These are phyloP conservation scores for Colletotrichum acutatum DNA, from an alignment of 2,329 filamentous ascomycete genomes.

Conservation along the genomic window DNA sequence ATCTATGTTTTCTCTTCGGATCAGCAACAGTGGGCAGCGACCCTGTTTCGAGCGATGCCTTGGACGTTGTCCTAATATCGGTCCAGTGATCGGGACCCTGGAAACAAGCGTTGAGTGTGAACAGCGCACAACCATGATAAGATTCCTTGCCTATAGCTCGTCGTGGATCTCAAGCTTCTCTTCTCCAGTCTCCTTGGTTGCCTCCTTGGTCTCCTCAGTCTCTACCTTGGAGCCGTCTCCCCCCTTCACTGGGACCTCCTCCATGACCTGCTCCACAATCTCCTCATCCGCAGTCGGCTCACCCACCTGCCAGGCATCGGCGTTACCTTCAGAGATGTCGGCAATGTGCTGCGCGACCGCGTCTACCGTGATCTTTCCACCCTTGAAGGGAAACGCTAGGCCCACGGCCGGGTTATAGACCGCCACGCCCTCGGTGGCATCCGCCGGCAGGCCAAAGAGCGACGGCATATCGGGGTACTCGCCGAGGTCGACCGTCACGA, in stretches of 20 bases:
- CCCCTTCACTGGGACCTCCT: not conserved
- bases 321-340: constrained; percentile 55
- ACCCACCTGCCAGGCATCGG: constrained; percentile 50
- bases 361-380: constrained; percentile 44
- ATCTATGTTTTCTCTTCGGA: not conserved
- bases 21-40: not conserved
- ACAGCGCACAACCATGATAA: too few species aligned
- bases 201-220: not conserved
- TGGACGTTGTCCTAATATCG: not conserved
- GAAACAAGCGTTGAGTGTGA: not conserved
- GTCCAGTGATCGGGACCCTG: not conserved
- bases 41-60: not conserved
- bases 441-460: constrained; percentile 49
- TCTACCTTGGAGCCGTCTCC: not conserved
- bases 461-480: constrained; percentile 57
- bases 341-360: constrained; percentile 55
- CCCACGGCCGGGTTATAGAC: constrained; percentile 58
- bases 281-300: constrained; percentile 18
- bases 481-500: constrained; percentile 57
- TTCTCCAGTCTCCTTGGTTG: not conserved
- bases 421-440: constrained; percentile 46
- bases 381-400: constrained; percentile 52
- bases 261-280: not conserved
- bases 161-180: constrained; percentile 23
- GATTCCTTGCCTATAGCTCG: not conserved